A percentile compares a stretch with the other conserved stretches of the same genome.
These are phyloP conservation scores for Diaporthe vexans DNA, from an alignment of 2,329 filamentous ascomycete genomes.

Conservation along the genomic window DNA sequence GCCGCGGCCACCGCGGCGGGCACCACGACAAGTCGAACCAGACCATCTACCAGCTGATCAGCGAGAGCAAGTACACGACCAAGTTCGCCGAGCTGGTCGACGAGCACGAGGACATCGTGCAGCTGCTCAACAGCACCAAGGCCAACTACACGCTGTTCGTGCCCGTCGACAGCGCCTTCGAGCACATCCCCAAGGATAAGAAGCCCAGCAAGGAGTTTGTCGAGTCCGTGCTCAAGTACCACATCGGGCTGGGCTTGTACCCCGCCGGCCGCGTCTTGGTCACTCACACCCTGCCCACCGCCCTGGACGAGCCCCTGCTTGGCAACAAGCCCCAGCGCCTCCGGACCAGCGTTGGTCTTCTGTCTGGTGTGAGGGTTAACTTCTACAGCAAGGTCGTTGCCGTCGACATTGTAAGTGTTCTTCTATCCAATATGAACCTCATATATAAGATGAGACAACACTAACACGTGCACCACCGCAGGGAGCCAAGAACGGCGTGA, in stretches of 20 bases:
- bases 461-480: constrained; percentile 47
- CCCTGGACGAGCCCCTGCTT: constrained; percentile 70
- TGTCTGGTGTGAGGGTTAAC: constrained; percentile 78
- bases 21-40: constrained; percentile 66
- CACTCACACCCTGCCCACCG: constrained; percentile 81
- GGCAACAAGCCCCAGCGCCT: constrained; percentile 80
- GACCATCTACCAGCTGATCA: constrained; percentile 86
- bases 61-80: constrained; percentile 80
- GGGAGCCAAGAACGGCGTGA: constrained; percentile 83
- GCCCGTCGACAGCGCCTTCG: constrained; percentile 83
- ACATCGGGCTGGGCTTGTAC: constrained; percentile 78
- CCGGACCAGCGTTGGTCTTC: constrained; percentile 72
- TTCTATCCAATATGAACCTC: accelerated
- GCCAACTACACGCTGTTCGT: constrained; percentile 86
- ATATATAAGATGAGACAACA: background rate
- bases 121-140: constrained; percentile 80
- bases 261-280: constrained; percentile 75
- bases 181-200: constrained; percentile 65
- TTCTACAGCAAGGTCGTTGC: constrained; percentile 80
- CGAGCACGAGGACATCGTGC: constrained; percentile 78
- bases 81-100: constrained; percentile 83
- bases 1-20: constrained; percentile 26
- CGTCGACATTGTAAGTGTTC: constrained; percentile 74
- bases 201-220: constrained; percentile 80
- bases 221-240: constrained; percentile 80